These are phyloP conservation scores for Rhizophagus sp. DNA, from an alignment of 192 early-diverging fungal genomes.

Conservation along the genomic window DNA sequence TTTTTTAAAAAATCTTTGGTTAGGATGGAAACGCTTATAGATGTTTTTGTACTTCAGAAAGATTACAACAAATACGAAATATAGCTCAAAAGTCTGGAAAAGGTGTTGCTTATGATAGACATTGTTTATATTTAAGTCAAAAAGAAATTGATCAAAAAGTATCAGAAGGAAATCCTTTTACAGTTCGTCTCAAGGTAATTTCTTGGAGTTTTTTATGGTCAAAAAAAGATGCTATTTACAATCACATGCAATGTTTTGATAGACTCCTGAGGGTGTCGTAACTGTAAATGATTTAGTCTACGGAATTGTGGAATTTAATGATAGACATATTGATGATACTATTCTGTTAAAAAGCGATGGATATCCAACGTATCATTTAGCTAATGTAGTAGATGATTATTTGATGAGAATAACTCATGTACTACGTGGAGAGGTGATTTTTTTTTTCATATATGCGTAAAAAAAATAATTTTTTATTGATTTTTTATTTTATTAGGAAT, in stretches of 20 bases:
- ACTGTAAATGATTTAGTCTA: constrained; percentile 74
- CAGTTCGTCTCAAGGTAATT: constrained; percentile 73
- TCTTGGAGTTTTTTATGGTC: neutral
- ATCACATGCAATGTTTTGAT: neutral
- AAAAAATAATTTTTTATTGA: neutral
- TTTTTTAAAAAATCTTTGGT: neutral
- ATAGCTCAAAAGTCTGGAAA: constrained; percentile 55
- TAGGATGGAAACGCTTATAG: constrained; percentile 76
- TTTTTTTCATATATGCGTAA: neutral
- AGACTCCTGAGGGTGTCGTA: constrained; percentile 58
- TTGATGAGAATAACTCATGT: constrained; percentile 92
- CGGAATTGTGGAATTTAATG: constrained; percentile 70
- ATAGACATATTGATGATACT: constrained; percentile 80
- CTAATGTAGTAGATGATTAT: constrained; percentile 93
- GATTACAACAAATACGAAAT: constrained; percentile 60
- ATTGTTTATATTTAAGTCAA: constrained; percentile 68
- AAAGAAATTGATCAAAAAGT: constrained; percentile 67
- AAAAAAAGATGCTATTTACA: neutral
- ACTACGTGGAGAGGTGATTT: constrained; percentile 75
- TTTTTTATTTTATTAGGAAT: constrained; percentile 57
- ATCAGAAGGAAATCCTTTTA: constrained; percentile 56
- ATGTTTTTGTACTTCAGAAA: constrained; percentile 82
- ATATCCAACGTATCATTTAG: constrained; percentile 91
- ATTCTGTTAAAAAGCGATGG: constrained; percentile 93
- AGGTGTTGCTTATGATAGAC: constrained; percentile 74